phyloP scores from a whole-genome alignment of 1,284 basidiomycete species.

The Coniferiporia weirii region DNA sequence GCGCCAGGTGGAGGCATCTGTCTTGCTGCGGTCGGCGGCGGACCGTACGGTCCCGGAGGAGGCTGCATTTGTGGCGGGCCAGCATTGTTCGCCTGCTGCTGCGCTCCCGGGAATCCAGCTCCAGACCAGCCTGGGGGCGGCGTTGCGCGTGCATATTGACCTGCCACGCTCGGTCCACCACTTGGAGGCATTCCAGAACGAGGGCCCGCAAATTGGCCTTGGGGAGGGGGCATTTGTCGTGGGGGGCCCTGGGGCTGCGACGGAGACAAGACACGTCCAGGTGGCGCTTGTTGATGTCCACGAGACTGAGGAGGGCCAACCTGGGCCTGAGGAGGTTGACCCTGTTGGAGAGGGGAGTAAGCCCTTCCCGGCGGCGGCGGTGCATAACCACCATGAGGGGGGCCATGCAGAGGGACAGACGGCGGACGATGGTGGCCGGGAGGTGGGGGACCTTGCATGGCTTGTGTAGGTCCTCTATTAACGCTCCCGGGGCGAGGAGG shows the following conservation, averaged over 20 bases:
- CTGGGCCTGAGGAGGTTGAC: constrained; percentile 27
- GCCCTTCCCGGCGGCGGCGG: constrained; percentile 34
- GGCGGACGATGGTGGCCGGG: constrained; percentile 41
- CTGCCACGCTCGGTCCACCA: constrained; percentile 5
- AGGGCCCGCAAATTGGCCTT: constrained; percentile 4
- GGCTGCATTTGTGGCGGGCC: constrained; percentile 12
- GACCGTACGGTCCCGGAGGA: constrained; percentile 17
- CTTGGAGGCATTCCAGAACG: constrained; percentile 6
- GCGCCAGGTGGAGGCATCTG: constrained; percentile 30
- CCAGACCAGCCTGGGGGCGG: constrained; percentile 23
- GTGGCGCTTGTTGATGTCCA: constrained; percentile 18
- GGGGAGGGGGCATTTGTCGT: constrained; percentile 23
- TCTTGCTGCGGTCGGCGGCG: constrained; percentile 16
- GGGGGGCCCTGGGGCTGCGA: constrained; percentile 22
- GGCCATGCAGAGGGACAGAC: constrained; percentile 24
- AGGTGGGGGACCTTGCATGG: constrained; percentile 29
- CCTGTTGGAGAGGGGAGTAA: constrained; percentile 33
- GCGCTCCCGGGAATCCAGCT: neutral
- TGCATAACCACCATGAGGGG: constrained; percentile 14
- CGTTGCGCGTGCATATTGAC: constrained; percentile 36
- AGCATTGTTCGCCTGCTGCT: neutral
- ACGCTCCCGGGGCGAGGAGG: constrained; percentile 28
- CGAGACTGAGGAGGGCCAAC: constrained; percentile 30
- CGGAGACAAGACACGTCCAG: constrained; percentile 18
- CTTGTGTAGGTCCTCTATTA: constrained; percentile 8